Evolutionary conservation across 2,329 filamentous ascomycete genomes (phyloP).

Genomic region (Botrytis paeoniae): DNA sequence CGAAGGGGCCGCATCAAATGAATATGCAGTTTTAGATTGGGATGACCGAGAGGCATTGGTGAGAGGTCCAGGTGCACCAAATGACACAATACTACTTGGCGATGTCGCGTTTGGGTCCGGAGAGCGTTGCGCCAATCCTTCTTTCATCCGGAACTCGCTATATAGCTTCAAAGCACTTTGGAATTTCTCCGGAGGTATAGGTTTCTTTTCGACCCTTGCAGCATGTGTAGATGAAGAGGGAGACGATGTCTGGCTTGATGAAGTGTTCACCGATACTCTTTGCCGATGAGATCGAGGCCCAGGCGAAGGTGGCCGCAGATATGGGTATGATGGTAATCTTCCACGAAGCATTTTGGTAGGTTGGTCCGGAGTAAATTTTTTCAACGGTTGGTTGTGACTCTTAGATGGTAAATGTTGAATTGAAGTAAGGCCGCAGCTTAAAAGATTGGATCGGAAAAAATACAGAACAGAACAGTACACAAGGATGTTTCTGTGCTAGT

Average conservation of each 20-base stretch:
- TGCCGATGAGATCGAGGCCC: not conserved
- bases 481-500: not conserved
- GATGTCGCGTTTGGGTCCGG: constrained; percentile 22
- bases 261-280: constrained; percentile 4
- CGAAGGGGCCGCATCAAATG: constrained; percentile 22
- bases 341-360: not conserved
- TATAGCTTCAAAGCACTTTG: constrained; percentile 30
- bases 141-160: constrained; percentile 25
- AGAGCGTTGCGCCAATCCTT: constrained; percentile 26
- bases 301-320: constrained; percentile 5
- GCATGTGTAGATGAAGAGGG: constrained; percentile 6
- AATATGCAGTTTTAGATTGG: constrained; percentile 23
- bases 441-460: not conserved
- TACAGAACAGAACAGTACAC: not conserved
- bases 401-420: not conserved
- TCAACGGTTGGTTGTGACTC: not conserved
- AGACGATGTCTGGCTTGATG: constrained; percentile 19
- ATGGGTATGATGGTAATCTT: not conserved
- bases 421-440: not conserved
- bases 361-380: not conserved
- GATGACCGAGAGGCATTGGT: constrained; percentile 29
- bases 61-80: constrained; percentile 21
- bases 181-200: constrained; percentile 30
- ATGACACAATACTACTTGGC: constrained; percentile 21
- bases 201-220: constrained; percentile 8